phyloP scores from a whole-genome alignment of 225 moss, liverwort and hornwort genomes.

The Straminergon stramineum region DNA sequence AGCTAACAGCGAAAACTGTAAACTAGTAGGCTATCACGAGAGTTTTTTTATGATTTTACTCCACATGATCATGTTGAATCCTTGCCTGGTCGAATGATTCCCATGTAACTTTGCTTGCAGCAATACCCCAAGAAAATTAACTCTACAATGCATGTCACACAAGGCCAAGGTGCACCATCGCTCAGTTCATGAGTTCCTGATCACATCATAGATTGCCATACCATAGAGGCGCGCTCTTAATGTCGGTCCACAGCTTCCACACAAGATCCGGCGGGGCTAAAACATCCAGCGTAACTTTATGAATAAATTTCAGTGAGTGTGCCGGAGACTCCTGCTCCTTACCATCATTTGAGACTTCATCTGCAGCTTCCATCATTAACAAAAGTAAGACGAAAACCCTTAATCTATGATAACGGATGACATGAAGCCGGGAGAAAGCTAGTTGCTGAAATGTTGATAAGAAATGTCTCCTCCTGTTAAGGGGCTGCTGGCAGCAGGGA shows the following conservation, averaged over 20 bases:
- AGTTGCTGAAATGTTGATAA: background rate
- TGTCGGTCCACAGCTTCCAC: slow-evolving; percentile 43
- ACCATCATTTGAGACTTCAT: background rate
- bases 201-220: background rate
- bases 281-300: slow-evolving; percentile 38
- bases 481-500: background rate
- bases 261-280: slow-evolving; percentile 31
- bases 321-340: slow-evolving; percentile 3
- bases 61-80: background rate
- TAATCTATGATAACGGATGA: background rate
- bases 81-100: background rate
- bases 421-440: background rate
- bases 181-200: background rate
- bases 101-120: background rate
- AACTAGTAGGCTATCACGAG: background rate
- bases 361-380: background rate
- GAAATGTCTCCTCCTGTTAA: background rate
- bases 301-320: slow-evolving; percentile 21
- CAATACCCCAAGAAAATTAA: background rate
- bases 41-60: background rate
- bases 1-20: background rate
- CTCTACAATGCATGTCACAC: background rate
- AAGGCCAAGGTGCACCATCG: background rate
- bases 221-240: slow-evolving; percentile 44
- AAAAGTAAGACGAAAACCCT: background rate